Percentiles rank a stretch among this genome's conserved stretches.
These are phyloP conservation scores for Apostasia shenzhenica DNA, from an alignment of 106 monocot genomes.

Conservation along the genomic window DNA sequence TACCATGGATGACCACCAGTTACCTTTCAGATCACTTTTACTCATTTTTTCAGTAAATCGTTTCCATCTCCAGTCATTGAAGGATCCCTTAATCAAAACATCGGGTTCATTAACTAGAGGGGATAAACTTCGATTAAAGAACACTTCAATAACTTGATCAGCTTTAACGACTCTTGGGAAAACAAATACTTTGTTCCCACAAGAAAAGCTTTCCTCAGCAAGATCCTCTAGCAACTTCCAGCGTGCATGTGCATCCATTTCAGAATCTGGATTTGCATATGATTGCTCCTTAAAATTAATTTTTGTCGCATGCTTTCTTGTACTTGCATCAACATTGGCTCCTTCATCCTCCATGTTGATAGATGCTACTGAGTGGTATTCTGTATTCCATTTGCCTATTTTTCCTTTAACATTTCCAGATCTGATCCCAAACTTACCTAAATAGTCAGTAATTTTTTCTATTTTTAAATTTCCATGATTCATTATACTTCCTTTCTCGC, in stretches of 20 bases:
- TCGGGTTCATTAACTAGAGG: constrained; percentile 46
- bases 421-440: background rate
- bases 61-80: constrained; percentile 90
- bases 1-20: constrained; percentile 86
- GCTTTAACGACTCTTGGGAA: constrained; percentile 48
- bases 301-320: background rate
- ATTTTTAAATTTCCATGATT: constrained; percentile 1
- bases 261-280: constrained; percentile 8
- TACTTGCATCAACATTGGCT: constrained; percentile 4
- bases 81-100: constrained; percentile 73
- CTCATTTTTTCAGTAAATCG: constrained; percentile 60
- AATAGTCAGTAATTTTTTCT: background rate
- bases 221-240: constrained; percentile 48
- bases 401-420: background rate
- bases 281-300: constrained; percentile 4
- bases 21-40: constrained; percentile 59
- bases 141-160: constrained; percentile 49
- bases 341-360: background rate
- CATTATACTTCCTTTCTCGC: background rate
- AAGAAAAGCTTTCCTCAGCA: constrained; percentile 38
- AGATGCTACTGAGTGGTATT: background rate
- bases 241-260: constrained; percentile 34
- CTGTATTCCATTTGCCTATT: constrained; percentile 6
- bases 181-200: constrained; percentile 56
- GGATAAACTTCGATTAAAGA: constrained; percentile 56